A percentile compares a stretch with the other conserved stretches of the same genome.
Evolutionary conservation across 1,139 yeast genomes (phyloP).

Genomic region (Taphrina populina): DNA sequence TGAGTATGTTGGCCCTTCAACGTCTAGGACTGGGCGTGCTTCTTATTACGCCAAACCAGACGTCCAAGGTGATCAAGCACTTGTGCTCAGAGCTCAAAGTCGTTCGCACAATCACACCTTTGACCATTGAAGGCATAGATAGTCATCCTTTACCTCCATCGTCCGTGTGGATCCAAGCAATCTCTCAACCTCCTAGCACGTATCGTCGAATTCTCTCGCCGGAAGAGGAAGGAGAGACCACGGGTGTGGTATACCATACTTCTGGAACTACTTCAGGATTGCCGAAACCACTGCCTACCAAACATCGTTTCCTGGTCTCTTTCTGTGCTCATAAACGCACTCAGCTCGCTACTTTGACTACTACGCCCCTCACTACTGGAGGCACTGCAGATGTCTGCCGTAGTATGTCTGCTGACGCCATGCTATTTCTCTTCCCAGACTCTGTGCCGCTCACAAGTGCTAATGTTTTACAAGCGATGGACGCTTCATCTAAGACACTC

Average conservation of each 20-base stretch:
- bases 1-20: slow-evolving; percentile 13
- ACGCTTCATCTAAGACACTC: slow-evolving; percentile 2
- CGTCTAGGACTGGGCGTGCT: slow-evolving; percentile 17
- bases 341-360: slow-evolving; percentile 15
- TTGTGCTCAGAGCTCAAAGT: slow-evolving; percentile 6
- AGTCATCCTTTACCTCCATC: neutral
- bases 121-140: slow-evolving; percentile 10
- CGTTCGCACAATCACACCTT: slow-evolving; percentile 5
- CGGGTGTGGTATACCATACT: slow-evolving; percentile 11
- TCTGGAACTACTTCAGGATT: slow-evolving; percentile 20
- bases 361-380: slow-evolving; percentile 22
- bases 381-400: slow-evolving; percentile 26
- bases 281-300: slow-evolving; percentile 19
- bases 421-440: slow-evolving; percentile 17
- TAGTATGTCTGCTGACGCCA: slow-evolving; percentile 19
- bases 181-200: neutral
- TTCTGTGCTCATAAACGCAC: slow-evolving; percentile 20
- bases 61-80: slow-evolving; percentile 2
- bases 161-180: slow-evolving; percentile 1
- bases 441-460: slow-evolving; percentile 5
- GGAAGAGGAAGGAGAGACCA: slow-evolving; percentile 7
- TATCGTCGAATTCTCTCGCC: slow-evolving; percentile 4
- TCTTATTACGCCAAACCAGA: slow-evolving; percentile 17
- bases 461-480: slow-evolving; percentile 1
- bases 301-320: slow-evolving; percentile 16